Base-by-base conservation (phyloP, 345 rosid species). In the Physaria fendleri region DNA sequence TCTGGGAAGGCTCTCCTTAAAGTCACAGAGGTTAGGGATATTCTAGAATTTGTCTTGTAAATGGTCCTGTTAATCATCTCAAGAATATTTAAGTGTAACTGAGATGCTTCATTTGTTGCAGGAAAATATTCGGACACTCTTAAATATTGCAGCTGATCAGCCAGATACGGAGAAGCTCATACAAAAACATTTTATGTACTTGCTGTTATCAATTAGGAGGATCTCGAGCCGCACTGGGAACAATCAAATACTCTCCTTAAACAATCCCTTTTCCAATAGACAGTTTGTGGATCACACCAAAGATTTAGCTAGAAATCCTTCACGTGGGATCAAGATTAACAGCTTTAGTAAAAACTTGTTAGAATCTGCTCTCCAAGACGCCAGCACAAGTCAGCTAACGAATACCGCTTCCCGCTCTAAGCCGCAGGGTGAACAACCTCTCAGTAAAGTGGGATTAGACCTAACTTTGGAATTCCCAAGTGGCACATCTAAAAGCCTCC, bases 1-100 rank as follows among this genome's bases (percentile, higher is more conserved):
- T 84, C 99, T 23, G 96, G 85, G 71, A 94, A 90, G 78, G 92
- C 91, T 47, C 85, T 85, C 71, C 90, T 94, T 13, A 90, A 81
- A 80, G 96, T 94, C 57, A 94, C 96, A 1, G 97, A 87, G 97
- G 99, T 37, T 42, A 16, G 23, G 21, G 39, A 33, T 32, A 23
- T 16, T 11, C 33, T 33, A 49, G 21, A 58, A 22, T 18, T 5
- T 3, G 15, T 8, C 5, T 23, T 32, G 22, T 59, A 16, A 41
- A 21, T 50, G 17, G 11, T 18, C 32, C 11, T 43, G 32, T 59
- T 43, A 51, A 51, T 59, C 41, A 34, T 28, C n/a, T 37, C 8
- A 24, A 53, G 54, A 67, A 41, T 12, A 58, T 39, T 15, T 14
- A 22, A 7, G 21, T 32, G 43, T 33, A 13, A 41, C 39, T 5